Conservation (phyloP, 106 monocot species). For the Gastrodia elata region DNA sequence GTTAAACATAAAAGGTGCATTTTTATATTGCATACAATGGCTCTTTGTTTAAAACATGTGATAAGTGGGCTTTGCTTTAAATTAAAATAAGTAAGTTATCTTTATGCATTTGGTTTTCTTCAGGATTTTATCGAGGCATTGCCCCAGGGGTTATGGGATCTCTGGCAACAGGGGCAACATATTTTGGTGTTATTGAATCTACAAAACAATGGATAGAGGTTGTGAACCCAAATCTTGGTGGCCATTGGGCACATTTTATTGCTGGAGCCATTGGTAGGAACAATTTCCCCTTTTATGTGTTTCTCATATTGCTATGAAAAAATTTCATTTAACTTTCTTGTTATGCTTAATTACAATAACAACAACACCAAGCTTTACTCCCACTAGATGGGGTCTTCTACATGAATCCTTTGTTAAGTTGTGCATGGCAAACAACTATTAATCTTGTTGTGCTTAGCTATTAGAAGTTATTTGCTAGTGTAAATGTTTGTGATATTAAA, state of each 20-base stretch:
- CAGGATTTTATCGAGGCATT: conserved; percentile 92
- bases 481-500: neutral
- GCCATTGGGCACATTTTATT: conserved; percentile 94
- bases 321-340: neutral
- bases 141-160: conserved; percentile 78
- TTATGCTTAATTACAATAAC: neutral
- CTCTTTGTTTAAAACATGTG: neutral
- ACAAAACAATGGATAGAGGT: conserved; percentile 83
- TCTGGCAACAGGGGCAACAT: conserved; percentile 93
- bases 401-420: too few relatives aligned
- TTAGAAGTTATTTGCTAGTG: neutral
- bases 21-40: neutral
- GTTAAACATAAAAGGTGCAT: neutral
- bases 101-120: conserved; percentile 3
- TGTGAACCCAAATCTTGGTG: conserved; percentile 66
- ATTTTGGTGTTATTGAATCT: conserved; percentile 95
- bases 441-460: too few relatives aligned
- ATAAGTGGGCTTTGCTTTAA: neutral
- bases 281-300: neutral
- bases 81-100: neutral
- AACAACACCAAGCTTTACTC: too few relatives aligned
- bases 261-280: conserved; percentile 82
- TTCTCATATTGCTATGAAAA: neutral
- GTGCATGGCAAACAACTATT: too few relatives aligned
- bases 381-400: too few relatives aligned